Evolutionary conservation across 2,329 filamentous ascomycete genomes (phyloP).

Genomic region (Epichloe scottii): DNA sequence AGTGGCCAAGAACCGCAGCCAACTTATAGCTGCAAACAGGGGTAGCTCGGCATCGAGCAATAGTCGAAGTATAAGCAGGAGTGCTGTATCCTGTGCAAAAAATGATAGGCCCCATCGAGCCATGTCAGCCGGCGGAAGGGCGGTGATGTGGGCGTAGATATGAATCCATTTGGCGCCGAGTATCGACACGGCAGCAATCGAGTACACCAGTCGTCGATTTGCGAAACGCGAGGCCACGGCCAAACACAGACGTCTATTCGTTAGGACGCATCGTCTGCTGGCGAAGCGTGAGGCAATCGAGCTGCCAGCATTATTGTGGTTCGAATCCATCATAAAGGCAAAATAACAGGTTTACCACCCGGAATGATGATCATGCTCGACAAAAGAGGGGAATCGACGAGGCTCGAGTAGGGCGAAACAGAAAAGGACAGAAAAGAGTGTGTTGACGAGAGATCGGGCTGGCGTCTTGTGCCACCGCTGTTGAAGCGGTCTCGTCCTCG

Average conservation of each 20-base stretch:
- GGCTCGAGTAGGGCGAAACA: too few relatives aligned
- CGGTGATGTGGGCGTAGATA: conserved; percentile 18
- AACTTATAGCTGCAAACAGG: conserved; percentile 9
- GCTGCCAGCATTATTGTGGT: background rate
- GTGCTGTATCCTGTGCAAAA: conserved; percentile 20
- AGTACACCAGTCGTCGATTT: conserved; percentile 20
- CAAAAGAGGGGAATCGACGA: background rate
- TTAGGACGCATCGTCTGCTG: conserved; percentile 2
- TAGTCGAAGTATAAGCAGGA: conserved; percentile 20
- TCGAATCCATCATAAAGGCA: conserved; percentile 1
- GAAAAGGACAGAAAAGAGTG: too few relatives aligned
- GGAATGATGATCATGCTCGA: conserved; percentile 1
- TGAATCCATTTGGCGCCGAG: conserved; percentile 20
- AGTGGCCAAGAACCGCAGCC: conserved; percentile 10
- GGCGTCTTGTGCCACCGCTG: too few relatives aligned
- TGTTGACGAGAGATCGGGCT: too few relatives aligned
- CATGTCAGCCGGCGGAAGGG: conserved; percentile 18
- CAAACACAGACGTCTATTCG: conserved; percentile 6
- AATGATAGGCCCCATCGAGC: conserved; percentile 21
- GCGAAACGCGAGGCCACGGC: conserved; percentile 13
- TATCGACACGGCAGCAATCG: conserved; percentile 18
- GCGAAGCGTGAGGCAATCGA: conserved; percentile 1
- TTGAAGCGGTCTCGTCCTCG: too few relatives aligned
- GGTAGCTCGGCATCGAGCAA: conserved; percentile 14
- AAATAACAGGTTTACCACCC: background rate